phyloP scores from a whole-genome alignment of 768 basidiomycete species.

The Rossbeevera mucosa region DNA sequence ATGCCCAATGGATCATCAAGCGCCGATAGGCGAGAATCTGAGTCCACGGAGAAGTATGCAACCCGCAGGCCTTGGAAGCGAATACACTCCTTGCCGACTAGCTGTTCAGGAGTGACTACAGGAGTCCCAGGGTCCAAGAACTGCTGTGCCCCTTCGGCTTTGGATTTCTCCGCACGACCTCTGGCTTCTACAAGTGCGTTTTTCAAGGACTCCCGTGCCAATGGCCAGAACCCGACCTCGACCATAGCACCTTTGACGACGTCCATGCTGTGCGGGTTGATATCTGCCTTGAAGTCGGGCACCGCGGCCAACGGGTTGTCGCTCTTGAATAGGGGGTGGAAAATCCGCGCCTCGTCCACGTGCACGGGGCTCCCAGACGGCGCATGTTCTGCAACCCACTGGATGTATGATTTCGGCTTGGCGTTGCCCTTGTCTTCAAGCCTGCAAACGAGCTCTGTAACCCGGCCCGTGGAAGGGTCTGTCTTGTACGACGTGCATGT shows the following conservation, averaged over 20 bases:
- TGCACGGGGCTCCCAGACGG: conserved; percentile 75
- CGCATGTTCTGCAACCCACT: conserved; percentile 90
- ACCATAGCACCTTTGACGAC: conserved; percentile 76
- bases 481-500: conserved; percentile 88
- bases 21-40: conserved; percentile 67
- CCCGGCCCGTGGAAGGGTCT: conserved; percentile 65
- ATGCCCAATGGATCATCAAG: conserved; percentile 52
- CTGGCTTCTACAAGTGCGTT: conserved; percentile 66
- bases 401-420: conserved; percentile 92
- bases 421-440: conserved; percentile 68
- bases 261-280: conserved; percentile 79
- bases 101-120: conserved; percentile 63
- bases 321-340: conserved; percentile 91
- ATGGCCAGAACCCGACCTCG: conserved; percentile 83
- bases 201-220: conserved; percentile 63
- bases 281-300: conserved; percentile 77
- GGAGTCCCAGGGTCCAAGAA: conserved; percentile 54
- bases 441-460: conserved; percentile 73
- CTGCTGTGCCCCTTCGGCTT: conserved; percentile 37
- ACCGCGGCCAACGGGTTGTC: conserved; percentile 71
- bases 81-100: conserved; percentile 87
- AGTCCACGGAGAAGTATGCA: conserved; percentile 92
- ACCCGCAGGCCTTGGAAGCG: conserved; percentile 96
- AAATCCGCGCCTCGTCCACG: conserved; percentile 87
- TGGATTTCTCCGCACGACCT: conserved; percentile 57